Base-by-base conservation (phyloP, 495 filamentous ascomycete species). In the Aspergillus carlsbadensis region DNA sequence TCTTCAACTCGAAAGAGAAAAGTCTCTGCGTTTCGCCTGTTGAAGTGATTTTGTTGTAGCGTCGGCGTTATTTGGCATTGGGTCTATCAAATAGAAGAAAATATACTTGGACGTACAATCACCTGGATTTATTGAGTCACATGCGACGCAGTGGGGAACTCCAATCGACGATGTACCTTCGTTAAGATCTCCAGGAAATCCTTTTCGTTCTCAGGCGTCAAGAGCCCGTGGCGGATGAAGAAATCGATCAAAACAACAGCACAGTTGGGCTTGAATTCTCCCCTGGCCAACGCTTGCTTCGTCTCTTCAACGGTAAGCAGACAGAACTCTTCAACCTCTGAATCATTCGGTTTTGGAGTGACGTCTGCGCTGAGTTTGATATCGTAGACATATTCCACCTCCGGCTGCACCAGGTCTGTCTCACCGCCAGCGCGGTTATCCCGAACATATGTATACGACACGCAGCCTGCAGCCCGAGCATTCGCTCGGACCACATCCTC, bases 251-350 rank as follows among this genome's bases (percentile, higher is more conserved):
- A 70, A 20, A 95, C 79, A 52, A 93, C 62, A 2, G 88, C 87
- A 67, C 92, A 97, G 66, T 99, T 99, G 0, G 95, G 91, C 74
- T 99, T 99, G 75, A 96, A 97, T 57, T 87, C 79, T 1, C 88
- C 89, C 43, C 76, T 74, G 1, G 79, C 81, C 57, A 99, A 64
- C 15, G 86, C 84, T 53, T 81, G 76, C 75, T 86, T 77, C 3
- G 93, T 85, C 66, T 95, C 83, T 4, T 88, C 81, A 35, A 97
- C 79, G 2, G 79, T 87, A 77, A 79, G 81, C 58, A 97, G 73
- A 61, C 82, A 80, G 71, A 99, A 99, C 33, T 84, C 84, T 64
- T 92, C 87, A 6, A 97, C 94, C 75, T 98, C 94, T 41, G 86
- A 82, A 63, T 98, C 95, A 26, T 87, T 81, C 2, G 94, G 92